These are phyloP conservation scores for Gelatoporia subvermispora DNA, from an alignment of 768 basidiomycete genomes.

Conservation along the genomic window DNA sequence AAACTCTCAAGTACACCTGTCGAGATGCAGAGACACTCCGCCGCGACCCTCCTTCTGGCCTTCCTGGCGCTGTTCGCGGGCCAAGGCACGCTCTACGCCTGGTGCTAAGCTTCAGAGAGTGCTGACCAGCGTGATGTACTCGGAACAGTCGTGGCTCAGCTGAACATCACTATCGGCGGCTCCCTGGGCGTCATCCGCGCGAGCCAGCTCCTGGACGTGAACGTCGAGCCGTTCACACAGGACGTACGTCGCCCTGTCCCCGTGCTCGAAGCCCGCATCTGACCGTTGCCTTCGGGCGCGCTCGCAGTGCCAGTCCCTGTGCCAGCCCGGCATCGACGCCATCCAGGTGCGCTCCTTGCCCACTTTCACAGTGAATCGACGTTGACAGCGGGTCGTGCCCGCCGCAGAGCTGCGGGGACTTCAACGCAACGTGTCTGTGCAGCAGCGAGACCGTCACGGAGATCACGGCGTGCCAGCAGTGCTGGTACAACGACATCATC, in stretches of 20 bases:
- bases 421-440: constrained; percentile 53
- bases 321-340: constrained; percentile 18
- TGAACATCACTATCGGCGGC: constrained; percentile 44
- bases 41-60: constrained; percentile 1
- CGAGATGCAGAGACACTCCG: constrained; percentile 1
- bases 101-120: too few relatives aligned
- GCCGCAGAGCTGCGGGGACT: constrained; percentile 41
- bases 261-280: background rate
- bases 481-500: constrained; percentile 58
- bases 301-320: constrained; percentile 28
- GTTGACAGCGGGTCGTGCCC: too few relatives aligned
- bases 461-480: constrained; percentile 57
- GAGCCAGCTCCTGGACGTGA: constrained; percentile 40
- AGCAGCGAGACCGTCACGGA: constrained; percentile 31
- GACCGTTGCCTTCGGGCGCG: constrained; percentile 15
- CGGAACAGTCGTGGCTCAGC: constrained; percentile 35
- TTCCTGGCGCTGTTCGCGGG: constrained; percentile 5
- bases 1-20: background rate
- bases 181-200: constrained; percentile 33
- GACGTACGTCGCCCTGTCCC: constrained; percentile 20
- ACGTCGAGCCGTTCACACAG: constrained; percentile 23
- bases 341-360: constrained; percentile 20
- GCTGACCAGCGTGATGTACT: background rate
- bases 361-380: too few relatives aligned
- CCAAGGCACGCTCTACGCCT: constrained; percentile 5